Percentiles rank a stretch among this genome's conserved stretches.
Conservation (phyloP, 305 asterid genomes). For the Coffea humblotiana region DNA sequence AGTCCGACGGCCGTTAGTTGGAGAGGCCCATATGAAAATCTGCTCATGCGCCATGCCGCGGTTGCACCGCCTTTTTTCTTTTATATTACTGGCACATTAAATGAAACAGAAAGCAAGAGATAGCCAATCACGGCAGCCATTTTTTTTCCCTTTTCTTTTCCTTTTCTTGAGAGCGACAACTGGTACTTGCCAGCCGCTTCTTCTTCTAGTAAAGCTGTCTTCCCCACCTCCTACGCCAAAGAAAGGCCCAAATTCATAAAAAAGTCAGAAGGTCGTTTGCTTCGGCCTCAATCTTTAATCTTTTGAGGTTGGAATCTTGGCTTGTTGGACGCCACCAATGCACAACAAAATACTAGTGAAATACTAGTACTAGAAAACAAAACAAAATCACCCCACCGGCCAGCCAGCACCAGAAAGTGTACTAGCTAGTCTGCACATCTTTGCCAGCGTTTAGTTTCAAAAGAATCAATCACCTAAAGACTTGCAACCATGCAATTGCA, state of each 20-base stretch:
- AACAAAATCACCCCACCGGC: background rate
- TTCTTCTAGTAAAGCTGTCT: background rate
- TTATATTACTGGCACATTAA: background rate
- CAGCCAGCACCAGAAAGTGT: too few relatives aligned
- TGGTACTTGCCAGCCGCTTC: constrained; percentile 14
- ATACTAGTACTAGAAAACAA: too few relatives aligned
- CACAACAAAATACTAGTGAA: too few relatives aligned
- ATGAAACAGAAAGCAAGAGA: background rate
- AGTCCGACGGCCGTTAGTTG: background rate
- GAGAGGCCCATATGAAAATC: background rate
- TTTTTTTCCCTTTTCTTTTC: background rate
- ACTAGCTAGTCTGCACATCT: background rate
- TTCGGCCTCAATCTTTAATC: background rate
- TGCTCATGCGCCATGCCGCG: background rate
- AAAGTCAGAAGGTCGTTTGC: constrained; percentile 7
- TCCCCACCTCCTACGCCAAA: background rate
- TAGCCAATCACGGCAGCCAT: constrained; percentile 1
- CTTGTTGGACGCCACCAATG: background rate
- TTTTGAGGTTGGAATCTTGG: background rate
- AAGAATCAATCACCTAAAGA: background rate
- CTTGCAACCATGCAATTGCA: too few relatives aligned
- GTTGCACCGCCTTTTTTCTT: background rate
- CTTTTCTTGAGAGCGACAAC: constrained; percentile 13
- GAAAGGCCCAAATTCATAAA: constrained; percentile 1
- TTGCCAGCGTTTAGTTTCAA: background rate